phyloP scores from a whole-genome alignment of 441 rosid genomes.

The Capsella rubella region DNA sequence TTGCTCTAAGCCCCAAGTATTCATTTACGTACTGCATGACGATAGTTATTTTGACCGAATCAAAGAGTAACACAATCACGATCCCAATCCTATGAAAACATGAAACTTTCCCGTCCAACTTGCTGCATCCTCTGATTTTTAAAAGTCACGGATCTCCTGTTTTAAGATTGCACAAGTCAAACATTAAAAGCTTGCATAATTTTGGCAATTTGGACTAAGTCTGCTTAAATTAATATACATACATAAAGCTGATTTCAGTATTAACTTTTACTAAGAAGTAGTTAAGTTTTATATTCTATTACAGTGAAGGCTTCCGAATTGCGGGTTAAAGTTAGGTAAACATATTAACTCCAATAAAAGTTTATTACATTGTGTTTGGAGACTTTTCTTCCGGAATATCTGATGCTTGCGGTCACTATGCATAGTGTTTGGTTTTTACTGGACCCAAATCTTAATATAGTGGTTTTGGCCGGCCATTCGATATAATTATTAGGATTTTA shows the following conservation, averaged over 20 bases:
- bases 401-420: slow-evolving; percentile 1
- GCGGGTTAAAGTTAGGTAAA: slow-evolving; percentile 4
- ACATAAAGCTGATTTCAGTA: slow-evolving; percentile 9
- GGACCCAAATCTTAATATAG: slow-evolving; percentile 1
- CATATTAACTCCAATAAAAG: slow-evolving; percentile 12
- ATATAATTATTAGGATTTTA: slow-evolving; percentile 1
- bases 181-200: slow-evolving; percentile 33
- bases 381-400: slow-evolving; percentile 7
- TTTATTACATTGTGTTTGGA: slow-evolving; percentile 14
- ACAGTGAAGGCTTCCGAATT: slow-evolving; percentile 21
- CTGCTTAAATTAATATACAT: slow-evolving; percentile 9
- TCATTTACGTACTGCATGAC: slow-evolving; percentile 21
- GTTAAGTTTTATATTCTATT: neutral
- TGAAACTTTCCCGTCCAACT: slow-evolving; percentile 32
- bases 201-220: slow-evolving; percentile 23
- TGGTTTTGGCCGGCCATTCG: neutral
- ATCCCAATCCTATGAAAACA: slow-evolving; percentile 26
- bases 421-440: slow-evolving; percentile 5
- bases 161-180: slow-evolving; percentile 35
- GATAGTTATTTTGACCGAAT: slow-evolving; percentile 32
- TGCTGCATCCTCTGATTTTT: slow-evolving; percentile 32
- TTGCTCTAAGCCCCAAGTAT: neutral
- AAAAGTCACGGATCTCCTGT: slow-evolving; percentile 40
- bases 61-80: slow-evolving; percentile 31
- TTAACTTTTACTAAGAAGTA: neutral